Evolutionary conservation across 345 rosid genomes (phyloP).

Genomic region (Bruguiera gymnorhiza): DNA sequence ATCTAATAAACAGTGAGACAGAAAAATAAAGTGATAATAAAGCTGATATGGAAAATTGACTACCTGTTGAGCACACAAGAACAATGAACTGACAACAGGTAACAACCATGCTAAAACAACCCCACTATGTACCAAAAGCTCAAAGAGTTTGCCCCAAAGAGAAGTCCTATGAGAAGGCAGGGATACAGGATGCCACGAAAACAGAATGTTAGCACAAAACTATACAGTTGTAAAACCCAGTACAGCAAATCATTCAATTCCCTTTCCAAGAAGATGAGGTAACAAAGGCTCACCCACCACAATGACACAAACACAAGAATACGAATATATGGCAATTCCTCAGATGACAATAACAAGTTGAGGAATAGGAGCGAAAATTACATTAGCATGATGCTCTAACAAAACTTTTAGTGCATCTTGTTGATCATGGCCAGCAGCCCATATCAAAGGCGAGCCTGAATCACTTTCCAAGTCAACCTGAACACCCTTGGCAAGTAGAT

Average conservation of each 20-base stretch:
- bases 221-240: neutral
- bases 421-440: constrained; percentile 94
- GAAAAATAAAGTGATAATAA: neutral
- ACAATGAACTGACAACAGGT: neutral
- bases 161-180: neutral
- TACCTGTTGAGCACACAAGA: neutral
- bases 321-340: neutral
- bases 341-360: neutral
- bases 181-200: neutral
- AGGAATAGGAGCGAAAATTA: constrained; percentile 22
- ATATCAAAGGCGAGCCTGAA: constrained; percentile 80
- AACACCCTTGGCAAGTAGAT: constrained; percentile 61
- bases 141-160: neutral
- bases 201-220: neutral
- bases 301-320: neutral
- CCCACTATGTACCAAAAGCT: neutral
- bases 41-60: neutral
- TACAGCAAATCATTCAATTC: neutral
- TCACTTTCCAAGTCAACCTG: constrained; percentile 80
- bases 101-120: neutral
- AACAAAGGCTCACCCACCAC: neutral
- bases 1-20: neutral
- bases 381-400: constrained; percentile 73
- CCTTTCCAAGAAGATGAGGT: neutral
- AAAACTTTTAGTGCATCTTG: constrained; percentile 69